Base-by-base conservation (phyloP, 2,329 filamentous ascomycete species). In the Corinectria fuckeliana region DNA sequence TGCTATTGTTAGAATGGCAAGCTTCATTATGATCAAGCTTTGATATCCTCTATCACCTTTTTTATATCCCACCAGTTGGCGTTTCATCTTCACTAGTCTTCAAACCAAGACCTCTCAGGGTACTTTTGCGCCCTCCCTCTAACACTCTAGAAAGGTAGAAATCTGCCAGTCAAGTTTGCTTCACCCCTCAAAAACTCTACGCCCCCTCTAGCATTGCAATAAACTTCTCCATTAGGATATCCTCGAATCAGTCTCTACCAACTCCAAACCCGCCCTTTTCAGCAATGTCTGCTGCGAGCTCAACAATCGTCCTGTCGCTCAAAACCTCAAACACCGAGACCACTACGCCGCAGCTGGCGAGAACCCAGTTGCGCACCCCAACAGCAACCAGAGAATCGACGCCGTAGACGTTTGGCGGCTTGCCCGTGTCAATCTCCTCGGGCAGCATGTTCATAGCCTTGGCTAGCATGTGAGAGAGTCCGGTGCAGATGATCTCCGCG, bases 301-400 rank as follows among this genome's bases (percentile, higher is more conserved):
- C 74, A 0, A 62, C 59, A 21, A 82, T 73, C n/a, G 77, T 77
- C 36, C 65, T 72, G 52, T 80, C 77, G 44, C 78, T 77, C 53
- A 83, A 64, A 14, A 83, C 75, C 55, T 83, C 80, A 62, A 83
- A 82, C 2, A 83, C 76, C 0, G 79, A 78, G 3, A 83, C 66
- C 50, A 81, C 74, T 1, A 78, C 78, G 2, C 74, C 74, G 14
- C 79, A 79, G 61, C 79, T 78, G 48, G 76, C 73, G 2, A 76
- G 71, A 5, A 85, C 76, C 81, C 82, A 84, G 62, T 78, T 83
- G n/a, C 82, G 76, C 7, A 84, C 71, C 10, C 79, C 80, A n/a
- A 85, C 80, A 1, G 82, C 82, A 5, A 83, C 79, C 7, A 85
- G 74, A 0, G 81, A 83, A 70, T 85, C 82, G 6, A 85, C 78